These are phyloP conservation scores for Xylaria sp. DNA, from an alignment of 2,329 filamentous ascomycete species.

Conservation along the genomic window DNA sequence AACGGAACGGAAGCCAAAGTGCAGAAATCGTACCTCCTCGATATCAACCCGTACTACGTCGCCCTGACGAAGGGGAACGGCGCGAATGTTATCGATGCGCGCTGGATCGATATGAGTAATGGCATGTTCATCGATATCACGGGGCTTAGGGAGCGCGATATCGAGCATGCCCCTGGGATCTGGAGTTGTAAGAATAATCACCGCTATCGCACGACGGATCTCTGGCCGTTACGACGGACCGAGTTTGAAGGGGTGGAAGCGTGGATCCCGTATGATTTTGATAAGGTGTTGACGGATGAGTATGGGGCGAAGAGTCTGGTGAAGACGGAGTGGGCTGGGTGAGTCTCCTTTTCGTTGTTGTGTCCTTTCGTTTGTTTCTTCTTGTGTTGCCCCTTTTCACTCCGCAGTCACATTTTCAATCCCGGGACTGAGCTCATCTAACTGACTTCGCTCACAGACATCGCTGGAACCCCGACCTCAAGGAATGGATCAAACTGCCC, in stretches of 20 bases:
- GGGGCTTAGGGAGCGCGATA: constrained; percentile 63
- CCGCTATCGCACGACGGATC: constrained; percentile 61
- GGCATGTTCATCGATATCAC: constrained; percentile 84
- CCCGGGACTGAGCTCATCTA: neutral
- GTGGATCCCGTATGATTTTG: constrained; percentile 63
- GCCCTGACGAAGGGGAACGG: constrained; percentile 60
- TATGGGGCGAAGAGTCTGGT: constrained; percentile 59
- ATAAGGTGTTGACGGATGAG: constrained; percentile 59
- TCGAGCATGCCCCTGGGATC: constrained; percentile 52
- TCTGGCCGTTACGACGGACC: constrained; percentile 70
- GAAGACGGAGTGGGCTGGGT: constrained; percentile 58
- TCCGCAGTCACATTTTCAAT: neutral
- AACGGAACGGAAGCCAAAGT: neutral
- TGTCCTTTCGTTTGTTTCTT: neutral
- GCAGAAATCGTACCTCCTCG: constrained; percentile 59
- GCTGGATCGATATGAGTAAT: constrained; percentile 73
- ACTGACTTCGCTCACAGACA: constrained; percentile 41
- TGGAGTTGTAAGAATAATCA: constrained; percentile 81
- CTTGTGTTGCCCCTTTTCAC: neutral
- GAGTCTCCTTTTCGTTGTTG: constrained; percentile 31
- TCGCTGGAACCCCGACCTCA: constrained; percentile 51
- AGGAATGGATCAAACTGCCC: constrained; percentile 52
- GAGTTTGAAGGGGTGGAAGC: constrained; percentile 70
- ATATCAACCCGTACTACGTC: constrained; percentile 67
- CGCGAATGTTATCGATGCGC: constrained; percentile 74